Conservation (phyloP, 352 stramenopile species). For the Elongisporangium anandrum region DNA sequence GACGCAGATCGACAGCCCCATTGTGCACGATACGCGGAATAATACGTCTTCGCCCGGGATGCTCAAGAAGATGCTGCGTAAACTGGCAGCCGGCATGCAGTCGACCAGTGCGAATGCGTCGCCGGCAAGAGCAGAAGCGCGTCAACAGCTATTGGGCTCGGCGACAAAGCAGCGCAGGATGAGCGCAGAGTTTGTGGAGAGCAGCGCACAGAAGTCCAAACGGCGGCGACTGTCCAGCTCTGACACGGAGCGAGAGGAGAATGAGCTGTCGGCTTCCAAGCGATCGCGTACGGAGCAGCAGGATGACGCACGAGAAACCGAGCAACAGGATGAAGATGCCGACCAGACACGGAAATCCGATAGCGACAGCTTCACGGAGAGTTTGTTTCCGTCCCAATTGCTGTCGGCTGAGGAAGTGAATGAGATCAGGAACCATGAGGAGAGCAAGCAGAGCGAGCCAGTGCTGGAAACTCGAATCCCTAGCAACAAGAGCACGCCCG, state of each 20-base stretch:
- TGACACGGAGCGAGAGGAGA: not conserved
- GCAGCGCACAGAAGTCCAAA: not conserved
- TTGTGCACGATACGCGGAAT: constrained; percentile 12
- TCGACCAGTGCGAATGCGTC: constrained; percentile 9
- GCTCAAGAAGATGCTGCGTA: constrained; percentile 18
- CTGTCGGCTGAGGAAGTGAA: constrained; percentile 15
- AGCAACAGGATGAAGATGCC: not conserved
- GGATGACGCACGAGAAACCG: constrained; percentile 3
- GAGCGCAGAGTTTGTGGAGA: not conserved
- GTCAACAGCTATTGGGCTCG: not conserved
- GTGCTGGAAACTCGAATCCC: not conserved
- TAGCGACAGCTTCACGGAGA: constrained; percentile 50
- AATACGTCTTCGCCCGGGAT: constrained; percentile 26
- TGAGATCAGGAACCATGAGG: constrained; percentile 9
- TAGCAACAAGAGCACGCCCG: not conserved
- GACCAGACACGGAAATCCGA: constrained; percentile 2
- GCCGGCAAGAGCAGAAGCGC: not conserved
- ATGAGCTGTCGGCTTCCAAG: not conserved
- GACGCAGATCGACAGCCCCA: constrained; percentile 8
- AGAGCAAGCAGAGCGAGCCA: not conserved
- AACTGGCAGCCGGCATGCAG: constrained; percentile 2
- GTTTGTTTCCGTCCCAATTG: constrained; percentile 45
- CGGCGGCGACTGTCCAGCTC: not conserved
- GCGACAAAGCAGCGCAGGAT: not conserved
- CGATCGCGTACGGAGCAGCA: not conserved